A percentile compares a stretch with the other conserved stretches of the same genome.
These are phyloP conservation scores for Echites panduratus DNA, from an alignment of 257 asterid genomes.

Conservation along the genomic window DNA sequence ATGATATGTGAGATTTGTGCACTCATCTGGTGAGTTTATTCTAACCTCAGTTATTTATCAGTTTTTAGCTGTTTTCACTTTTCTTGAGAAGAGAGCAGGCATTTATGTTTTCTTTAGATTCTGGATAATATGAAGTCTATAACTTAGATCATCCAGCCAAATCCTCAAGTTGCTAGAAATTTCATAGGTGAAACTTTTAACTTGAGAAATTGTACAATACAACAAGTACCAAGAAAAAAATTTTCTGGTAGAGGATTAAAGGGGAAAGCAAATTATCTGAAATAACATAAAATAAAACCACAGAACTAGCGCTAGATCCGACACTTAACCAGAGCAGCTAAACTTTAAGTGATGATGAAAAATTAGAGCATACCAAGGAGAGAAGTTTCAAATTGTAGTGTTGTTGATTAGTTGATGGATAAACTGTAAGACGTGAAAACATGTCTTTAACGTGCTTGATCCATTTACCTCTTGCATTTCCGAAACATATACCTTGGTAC, in stretches of 20 bases:
- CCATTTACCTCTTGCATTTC: no score
- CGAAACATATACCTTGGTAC: no score
- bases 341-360: neutral
- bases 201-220: neutral
- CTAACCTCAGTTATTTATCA: slow-evolving; percentile 15
- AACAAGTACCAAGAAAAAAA: neutral
- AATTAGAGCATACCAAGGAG: neutral
- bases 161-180: neutral
- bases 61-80: slow-evolving; percentile 7
- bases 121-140: neutral
- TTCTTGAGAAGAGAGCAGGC: neutral
- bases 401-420: neutral
- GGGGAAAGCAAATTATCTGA: neutral
- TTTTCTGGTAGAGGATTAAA: neutral
- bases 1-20: slow-evolving; percentile 82
- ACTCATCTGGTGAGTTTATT: slow-evolving; percentile 71
- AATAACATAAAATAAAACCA: neutral
- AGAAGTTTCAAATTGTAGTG: neutral
- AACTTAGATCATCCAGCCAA: neutral
- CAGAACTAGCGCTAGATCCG: neutral
- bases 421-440: no score
- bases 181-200: neutral
- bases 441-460: no score
- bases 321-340: neutral
- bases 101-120: neutral